Base-by-base conservation (phyloP, 2,329 filamentous ascomycete genomes). In the Zasmidium cellare region DNA sequence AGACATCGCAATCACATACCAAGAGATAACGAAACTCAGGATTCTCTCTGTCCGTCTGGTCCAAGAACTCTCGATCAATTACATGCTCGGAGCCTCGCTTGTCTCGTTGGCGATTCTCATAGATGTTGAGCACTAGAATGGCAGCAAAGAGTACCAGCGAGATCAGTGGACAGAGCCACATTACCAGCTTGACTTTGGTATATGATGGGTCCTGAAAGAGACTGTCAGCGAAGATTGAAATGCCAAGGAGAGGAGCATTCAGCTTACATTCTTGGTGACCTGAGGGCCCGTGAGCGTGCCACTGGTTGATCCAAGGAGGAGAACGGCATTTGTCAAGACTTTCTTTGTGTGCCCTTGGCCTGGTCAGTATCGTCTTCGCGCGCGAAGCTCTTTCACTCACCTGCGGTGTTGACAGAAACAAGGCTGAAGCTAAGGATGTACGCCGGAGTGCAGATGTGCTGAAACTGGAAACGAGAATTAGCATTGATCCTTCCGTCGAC, bases 301-400 rank as follows among this genome's bases (percentile, higher is more conserved):
- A 7, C 68, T 41, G 46, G 65, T 62, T 57, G 65, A 64, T 31
- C 82, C 83, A 9, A 86, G 75, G 73, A 84, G 86, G 1, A 85
- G 76, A 57, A 84, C 79, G 1, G 81, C 83, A 18, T 84, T 85
- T n/a, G 83, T 84, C 22, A 85, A 81, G 48, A 86, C 83, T 66
- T 87, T 85, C 67, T 86, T 86, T 1, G 82, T 84, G 59, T 85
- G 82, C 0, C 83, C 83, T 28, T 1, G 74, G 77, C n/a, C 35
- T 41, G 16, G 35, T 41, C 35, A 41, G 35, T 18, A 41, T 18
- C 35, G 16, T 41, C 35, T 41, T 18, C 16, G 35, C 7, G 3
- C 5, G 11, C 35, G 6, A 41, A 41, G 35, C 35, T 9, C 16
- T 41, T n/a, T 41, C 35, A 41, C 35, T 18, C 7, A 41, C 35